phyloP scores from a whole-genome alignment of 2,329 filamentous ascomycete species.

The Neoscytalidium dimidiatum region DNA sequence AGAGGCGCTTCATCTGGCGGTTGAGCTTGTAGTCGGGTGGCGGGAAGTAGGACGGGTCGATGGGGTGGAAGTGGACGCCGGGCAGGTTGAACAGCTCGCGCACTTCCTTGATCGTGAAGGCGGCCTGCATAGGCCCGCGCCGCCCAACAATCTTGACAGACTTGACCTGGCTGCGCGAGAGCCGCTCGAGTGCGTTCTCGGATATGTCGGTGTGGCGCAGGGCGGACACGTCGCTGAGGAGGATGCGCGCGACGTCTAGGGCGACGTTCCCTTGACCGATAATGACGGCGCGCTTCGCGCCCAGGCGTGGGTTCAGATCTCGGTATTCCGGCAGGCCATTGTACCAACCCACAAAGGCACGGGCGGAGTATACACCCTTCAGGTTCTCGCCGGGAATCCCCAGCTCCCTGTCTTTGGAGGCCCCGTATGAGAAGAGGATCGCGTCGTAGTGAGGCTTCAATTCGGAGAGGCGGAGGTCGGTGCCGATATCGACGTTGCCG shows the following conservation, averaged over 20 bases:
- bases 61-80: constrained; percentile 69
- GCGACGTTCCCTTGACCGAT: constrained; percentile 97
- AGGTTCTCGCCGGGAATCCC: constrained; percentile 79
- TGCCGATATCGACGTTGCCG: constrained; percentile 82
- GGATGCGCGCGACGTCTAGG: constrained; percentile 85
- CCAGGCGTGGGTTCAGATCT: constrained; percentile 70
- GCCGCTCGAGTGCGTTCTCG: constrained; percentile 73
- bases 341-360: constrained; percentile 97
- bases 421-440: constrained; percentile 89
- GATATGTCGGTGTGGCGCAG: constrained; percentile 86
- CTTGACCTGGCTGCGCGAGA: constrained; percentile 73
- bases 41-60: constrained; percentile 68
- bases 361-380: constrained; percentile 78
- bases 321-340: constrained; percentile 88
- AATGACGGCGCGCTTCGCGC: constrained; percentile 77
- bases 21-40: constrained; percentile 68
- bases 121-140: constrained; percentile 85
- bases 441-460: constrained; percentile 87
- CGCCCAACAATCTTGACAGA: constrained; percentile 86
- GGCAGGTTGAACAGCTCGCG: constrained; percentile 82
- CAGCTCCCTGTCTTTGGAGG: constrained; percentile 77
- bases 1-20: constrained; percentile 73
- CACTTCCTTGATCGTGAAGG: constrained; percentile 94
- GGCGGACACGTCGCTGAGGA: constrained; percentile 73
- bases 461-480: constrained; percentile 64